Conservation (phyloP, 352 stramenopile species). For the Pythium brachiatum region DNA sequence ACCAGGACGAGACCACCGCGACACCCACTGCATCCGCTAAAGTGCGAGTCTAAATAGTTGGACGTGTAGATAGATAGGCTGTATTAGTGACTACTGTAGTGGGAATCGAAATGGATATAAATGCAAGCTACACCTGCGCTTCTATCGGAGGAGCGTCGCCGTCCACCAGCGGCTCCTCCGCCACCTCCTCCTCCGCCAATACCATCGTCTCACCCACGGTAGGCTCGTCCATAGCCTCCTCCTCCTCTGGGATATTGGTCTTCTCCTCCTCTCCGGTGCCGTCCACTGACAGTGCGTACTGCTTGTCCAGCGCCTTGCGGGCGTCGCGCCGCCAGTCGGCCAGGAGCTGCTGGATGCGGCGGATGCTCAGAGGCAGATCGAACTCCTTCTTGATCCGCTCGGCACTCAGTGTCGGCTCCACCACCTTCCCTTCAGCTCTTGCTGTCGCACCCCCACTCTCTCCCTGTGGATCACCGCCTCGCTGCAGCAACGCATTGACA, state of each 20-base stretch:
- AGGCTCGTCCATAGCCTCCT: neutral
- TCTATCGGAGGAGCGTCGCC: neutral
- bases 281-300: constrained; percentile 27
- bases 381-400: constrained; percentile 50
- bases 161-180: neutral
- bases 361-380: constrained; percentile 45
- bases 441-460: neutral
- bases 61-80: neutral
- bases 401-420: constrained; percentile 36
- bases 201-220: neutral
- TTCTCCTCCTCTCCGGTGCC: neutral
- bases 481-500: constrained; percentile 32
- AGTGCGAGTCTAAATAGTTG: neutral
- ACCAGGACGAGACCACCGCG: neutral
- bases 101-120: neutral
- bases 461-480: neutral
- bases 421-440: neutral
- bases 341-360: constrained; percentile 55
- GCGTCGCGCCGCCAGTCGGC: constrained; percentile 43
- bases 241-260: neutral
- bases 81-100: neutral
- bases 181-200: neutral
- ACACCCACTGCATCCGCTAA: neutral
- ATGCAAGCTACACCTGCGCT: neutral
- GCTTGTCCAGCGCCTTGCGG: constrained; percentile 25